A percentile compares a stretch with the other conserved stretches of the same genome.
phyloP scores from a whole-genome alignment of 2,329 filamentous ascomycete species.

The Xylariales sp. region DNA sequence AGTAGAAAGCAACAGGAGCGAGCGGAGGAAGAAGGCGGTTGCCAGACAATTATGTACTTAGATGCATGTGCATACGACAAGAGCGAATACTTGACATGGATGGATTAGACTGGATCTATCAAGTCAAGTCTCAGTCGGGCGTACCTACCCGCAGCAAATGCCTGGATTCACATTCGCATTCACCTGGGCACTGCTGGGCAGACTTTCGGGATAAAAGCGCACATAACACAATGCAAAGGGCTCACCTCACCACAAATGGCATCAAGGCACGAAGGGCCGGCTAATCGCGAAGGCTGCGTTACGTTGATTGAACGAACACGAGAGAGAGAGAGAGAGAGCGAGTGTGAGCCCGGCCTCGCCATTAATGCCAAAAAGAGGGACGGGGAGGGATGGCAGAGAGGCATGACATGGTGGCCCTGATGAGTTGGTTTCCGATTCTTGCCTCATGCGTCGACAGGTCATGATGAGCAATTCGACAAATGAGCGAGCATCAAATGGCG shows the following conservation, averaged over 20 bases:
- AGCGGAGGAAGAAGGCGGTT: conserved; percentile 2
- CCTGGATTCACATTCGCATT: neutral
- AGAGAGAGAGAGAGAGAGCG: neutral
- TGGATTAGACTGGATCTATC: conserved; percentile 4
- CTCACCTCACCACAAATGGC: no score
- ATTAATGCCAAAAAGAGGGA: no score
- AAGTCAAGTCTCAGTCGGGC: conserved; percentile 11
- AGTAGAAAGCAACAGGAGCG: neutral
- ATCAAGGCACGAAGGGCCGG: neutral
- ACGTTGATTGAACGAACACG: neutral
- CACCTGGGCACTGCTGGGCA: neutral
- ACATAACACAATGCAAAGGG: neutral
- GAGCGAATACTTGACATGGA: neutral
- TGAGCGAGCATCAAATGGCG: no score
- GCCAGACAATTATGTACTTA: conserved; percentile 1
- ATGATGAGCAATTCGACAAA: neutral
- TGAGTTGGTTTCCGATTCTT: conserved; percentile 3
- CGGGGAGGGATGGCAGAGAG: neutral
- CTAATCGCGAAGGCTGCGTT: neutral
- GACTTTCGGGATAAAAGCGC: neutral
- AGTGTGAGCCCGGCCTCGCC: no score
- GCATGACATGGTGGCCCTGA: conserved; percentile 1
- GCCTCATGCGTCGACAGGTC: conserved; percentile 2
- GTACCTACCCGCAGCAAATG: conserved; percentile 10
- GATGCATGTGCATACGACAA: neutral